phyloP scores from a whole-genome alignment of 257 asterid species.

The Solanum etuberosum region DNA sequence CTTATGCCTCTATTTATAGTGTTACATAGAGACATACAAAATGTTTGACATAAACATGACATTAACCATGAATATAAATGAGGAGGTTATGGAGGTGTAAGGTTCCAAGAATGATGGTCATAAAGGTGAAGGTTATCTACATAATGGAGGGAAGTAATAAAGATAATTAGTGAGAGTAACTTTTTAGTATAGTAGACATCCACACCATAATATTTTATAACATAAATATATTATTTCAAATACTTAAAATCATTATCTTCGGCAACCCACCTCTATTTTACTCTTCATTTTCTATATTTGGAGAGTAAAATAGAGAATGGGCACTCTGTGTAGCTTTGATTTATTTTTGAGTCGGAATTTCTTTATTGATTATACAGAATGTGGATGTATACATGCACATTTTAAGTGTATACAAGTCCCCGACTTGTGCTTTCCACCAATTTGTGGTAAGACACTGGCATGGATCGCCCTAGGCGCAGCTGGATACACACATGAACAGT shows the following conservation, averaged over 20 bases:
- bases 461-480: slow-evolving; percentile 51
- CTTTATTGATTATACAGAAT: not conserved
- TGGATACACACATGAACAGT: slow-evolving; percentile 47
- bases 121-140: not conserved
- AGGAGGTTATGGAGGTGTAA: not conserved
- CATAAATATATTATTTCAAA: not conserved
- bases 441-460: slow-evolving; percentile 32
- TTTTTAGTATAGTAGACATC: not conserved
- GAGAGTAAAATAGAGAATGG: not conserved
- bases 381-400: not conserved
- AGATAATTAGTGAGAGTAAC: not conserved
- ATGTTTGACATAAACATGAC: too few relatives aligned
- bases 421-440: not conserved
- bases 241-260: not conserved
- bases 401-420: not conserved
- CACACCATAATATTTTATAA: not conserved
- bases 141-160: not conserved
- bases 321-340: not conserved
- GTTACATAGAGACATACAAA: not conserved
- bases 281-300: not conserved
- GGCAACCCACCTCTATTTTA: not conserved
- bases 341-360: not conserved
- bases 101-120: not conserved
- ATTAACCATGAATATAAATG: not conserved
- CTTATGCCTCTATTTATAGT: not conserved